Conservation (phyloP, 305 asterid genomes). For the Solanum chacoense region DNA sequence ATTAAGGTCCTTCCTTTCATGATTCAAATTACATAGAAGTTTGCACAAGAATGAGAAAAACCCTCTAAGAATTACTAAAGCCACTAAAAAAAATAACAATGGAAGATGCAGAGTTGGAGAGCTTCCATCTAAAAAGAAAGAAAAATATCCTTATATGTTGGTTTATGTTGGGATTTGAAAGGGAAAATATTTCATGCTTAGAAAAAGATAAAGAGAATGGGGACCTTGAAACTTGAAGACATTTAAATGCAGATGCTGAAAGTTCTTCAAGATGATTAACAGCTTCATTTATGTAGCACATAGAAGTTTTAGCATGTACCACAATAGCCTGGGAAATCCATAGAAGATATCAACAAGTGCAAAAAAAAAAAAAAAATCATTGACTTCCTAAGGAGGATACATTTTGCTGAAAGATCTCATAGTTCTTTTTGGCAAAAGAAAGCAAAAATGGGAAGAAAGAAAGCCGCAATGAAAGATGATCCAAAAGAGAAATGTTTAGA, state of each 20-base stretch:
- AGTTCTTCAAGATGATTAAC: neutral
- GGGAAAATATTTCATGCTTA: neutral
- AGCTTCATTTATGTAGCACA: neutral
- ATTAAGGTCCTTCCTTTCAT: neutral
- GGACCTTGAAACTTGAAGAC: neutral
- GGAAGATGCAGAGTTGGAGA: neutral
- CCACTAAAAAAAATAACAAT: neutral
- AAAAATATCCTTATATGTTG: neutral
- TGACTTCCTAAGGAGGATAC: neutral
- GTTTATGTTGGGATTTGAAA: neutral
- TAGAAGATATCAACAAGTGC: neutral
- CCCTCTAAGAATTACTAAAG: neutral
- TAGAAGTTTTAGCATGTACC: neutral
- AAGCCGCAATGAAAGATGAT: neutral
- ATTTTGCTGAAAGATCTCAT: neutral
- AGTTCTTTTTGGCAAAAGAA: neutral
- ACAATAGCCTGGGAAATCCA: neutral
- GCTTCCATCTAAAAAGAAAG: neutral
- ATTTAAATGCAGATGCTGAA: neutral
- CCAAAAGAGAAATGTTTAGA: neutral
- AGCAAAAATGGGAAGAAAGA: neutral
- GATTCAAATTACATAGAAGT: neutral
- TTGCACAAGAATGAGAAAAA: neutral
- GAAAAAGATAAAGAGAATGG: neutral
- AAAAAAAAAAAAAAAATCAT: neutral